Base-by-base conservation (phyloP, 2,329 filamentous ascomycete genomes). In the Drechslera avenae region DNA sequence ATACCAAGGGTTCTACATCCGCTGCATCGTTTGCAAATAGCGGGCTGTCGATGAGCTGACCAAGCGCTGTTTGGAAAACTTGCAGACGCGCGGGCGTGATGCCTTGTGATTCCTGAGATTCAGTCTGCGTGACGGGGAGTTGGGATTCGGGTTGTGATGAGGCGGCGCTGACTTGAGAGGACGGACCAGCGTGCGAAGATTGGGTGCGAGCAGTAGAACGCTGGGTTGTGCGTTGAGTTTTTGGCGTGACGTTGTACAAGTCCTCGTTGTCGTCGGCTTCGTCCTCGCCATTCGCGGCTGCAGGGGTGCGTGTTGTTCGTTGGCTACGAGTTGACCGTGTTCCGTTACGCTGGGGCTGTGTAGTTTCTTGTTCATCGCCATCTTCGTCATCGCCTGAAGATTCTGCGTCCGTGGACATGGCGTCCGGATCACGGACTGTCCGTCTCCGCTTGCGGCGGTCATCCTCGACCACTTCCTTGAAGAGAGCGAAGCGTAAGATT, bases 401-500 rank as follows among this genome's bases (percentile, higher is more conserved):
- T 8, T 83, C 82, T 32, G 82, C 84, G 17, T 86, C 69, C 67
- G 86, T 71, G 5, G 76, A 78, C 75, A 79, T 78, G 12, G 74
- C 76, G 41, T 82, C 83, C 13, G 82, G 78, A 28, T 81, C 80
- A 23, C 82, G 79, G 5, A 83, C 88, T 63, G 89, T 87, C 74
- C 90, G 87, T 64, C 92, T 85, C 75, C 94, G 88, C 80, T 93
- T 94, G 62, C 86, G 84, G 50, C 91, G 89, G 72, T 91, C 87
- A 58, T 84, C 81, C 60, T 85, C 82, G 3, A 96, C 82, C 0
- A 99, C 87, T 77, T 99, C 94, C 73, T 97, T 97, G 83, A 99
- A 99, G 30, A 99, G 82, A 2, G 94, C 95, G 68, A 97, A 99
- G 14, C 94, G 85, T 26, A 99, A 78, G 59, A 99, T 96, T 7